A percentile compares a stretch with the other conserved stretches of the same genome.
Conservation (phyloP, 495 filamentous ascomycete species). For the Aspergillus sclerotiicarbonarius region DNA sequence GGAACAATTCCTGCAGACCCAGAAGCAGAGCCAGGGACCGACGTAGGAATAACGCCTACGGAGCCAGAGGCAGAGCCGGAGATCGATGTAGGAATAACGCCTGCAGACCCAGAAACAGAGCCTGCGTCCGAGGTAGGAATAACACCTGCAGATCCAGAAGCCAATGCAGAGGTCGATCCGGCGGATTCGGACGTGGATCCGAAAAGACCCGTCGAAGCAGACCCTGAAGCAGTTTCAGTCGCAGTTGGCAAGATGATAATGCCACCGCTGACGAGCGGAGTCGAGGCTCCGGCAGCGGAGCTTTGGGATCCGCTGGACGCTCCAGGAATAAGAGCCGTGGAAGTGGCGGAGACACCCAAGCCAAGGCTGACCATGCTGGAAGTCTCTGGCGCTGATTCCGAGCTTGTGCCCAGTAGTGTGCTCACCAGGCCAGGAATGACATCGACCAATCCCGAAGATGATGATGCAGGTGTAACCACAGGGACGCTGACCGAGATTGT, state of each 20-base stretch:
- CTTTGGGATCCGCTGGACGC: not conserved
- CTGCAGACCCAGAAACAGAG: no score
- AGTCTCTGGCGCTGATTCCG: not conserved
- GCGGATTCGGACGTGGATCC: not conserved
- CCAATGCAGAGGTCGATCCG: not conserved
- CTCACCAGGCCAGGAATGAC: slow-evolving; percentile 13
- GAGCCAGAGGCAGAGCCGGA: no score
- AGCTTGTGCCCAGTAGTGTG: slow-evolving; percentile 4
- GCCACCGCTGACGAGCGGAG: not conserved
- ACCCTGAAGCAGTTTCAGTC: not conserved
- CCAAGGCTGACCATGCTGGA: slow-evolving; percentile 4
- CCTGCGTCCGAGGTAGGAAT: not conserved
- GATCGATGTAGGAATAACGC: no score
- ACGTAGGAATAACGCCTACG: no score
- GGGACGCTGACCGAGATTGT: slow-evolving; percentile 32
- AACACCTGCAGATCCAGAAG: not conserved
- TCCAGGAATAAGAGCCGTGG: not conserved
- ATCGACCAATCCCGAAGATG: slow-evolving; percentile 7
- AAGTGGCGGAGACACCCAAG: not conserved
- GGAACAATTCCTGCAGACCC: no score
- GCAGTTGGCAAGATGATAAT: not conserved
- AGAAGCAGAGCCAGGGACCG: no score
- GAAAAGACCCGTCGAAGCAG: not conserved
- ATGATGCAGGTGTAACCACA: slow-evolving; percentile 15
- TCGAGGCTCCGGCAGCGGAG: not conserved